Evolutionary conservation across 805 yeast genomes (phyloP), one percentile per base, ranked within the genome.

Genomic region (Kodamaea kakaduensis): DNA sequence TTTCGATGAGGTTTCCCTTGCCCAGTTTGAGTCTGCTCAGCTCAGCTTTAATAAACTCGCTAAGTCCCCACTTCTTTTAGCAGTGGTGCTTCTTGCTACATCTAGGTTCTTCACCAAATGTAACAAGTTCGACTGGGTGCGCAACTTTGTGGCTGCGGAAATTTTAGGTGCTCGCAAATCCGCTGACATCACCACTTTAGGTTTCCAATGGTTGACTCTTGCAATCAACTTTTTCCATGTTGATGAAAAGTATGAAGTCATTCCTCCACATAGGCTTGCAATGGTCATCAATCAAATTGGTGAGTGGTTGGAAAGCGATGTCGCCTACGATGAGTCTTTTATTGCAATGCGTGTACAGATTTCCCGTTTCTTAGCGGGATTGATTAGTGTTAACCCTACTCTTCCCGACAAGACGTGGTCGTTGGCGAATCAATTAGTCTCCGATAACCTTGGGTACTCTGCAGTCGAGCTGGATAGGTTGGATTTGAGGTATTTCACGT

Each of bases 81-180:
- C 66, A 2, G 46, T 51, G 1, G 31, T 61, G 14, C 43, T 61
- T 9, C 38, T 51, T 10, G 54, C 75, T 8, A 48, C 71, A 6
- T 42, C 62, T 4, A 56, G 59, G 6, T 68, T 67, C 18, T 52
- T 70, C 21, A 47, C 67, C 1, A 34, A 57, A 0, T 51, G 68
- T 7, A 39, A 57, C 0, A 58, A 61, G 23, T 63, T 75, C 21
- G 79, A 72, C 12, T 67, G 79, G 40, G 45, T 75, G 7, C 69
- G 88, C 44, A 82, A 78, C 43, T 66, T 68, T 37, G 60, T 75
- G n/a, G 78, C 78, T 9, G 76, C 89, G 1, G 87, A 81, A 45
- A 51, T 83, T 14, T 60, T 82, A 30, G 85, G 87, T 1, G 58
- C 73, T 2, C 67, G 64, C 33, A 47, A 68, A 2, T 44, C 51